phyloP scores from a whole-genome alignment of 441 rosid species.

The Adansonia rubrostipa region DNA sequence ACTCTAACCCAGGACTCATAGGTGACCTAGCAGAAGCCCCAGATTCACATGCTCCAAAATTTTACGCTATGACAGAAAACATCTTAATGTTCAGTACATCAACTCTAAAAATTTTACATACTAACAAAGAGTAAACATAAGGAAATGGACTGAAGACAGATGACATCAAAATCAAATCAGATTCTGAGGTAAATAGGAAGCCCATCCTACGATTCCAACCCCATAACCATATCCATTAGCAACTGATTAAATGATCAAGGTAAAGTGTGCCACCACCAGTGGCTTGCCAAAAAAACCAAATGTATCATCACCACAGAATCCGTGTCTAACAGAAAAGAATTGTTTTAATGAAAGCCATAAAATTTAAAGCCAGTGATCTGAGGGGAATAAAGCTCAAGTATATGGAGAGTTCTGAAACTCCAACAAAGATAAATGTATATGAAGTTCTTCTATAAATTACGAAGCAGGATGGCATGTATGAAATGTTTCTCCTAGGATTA shows the following conservation, averaged over 20 bases:
- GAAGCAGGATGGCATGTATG: conserved; percentile 6
- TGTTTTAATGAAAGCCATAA: neutral
- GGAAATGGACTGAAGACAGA: neutral
- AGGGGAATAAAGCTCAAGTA: neutral
- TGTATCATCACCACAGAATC: neutral
- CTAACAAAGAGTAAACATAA: neutral
- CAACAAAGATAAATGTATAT: conserved; percentile 10
- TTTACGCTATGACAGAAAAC: neutral
- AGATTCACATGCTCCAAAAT: neutral
- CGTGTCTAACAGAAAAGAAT: neutral
- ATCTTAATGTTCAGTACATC: neutral
- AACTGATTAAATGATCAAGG: neutral
- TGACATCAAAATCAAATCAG: neutral
- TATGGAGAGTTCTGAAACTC: conserved; percentile 5
- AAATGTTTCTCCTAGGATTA: conserved; percentile 19
- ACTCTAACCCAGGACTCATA: neutral
- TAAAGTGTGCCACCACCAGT: neutral
- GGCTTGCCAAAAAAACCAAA: conserved; percentile 4
- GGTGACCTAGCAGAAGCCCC: neutral
- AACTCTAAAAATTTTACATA: neutral
- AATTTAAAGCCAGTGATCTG: neutral
- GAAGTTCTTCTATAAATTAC: neutral
- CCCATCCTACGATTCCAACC: neutral
- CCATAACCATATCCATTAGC: neutral
- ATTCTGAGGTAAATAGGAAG: neutral